Percentiles rank a stretch among this genome's conserved stretches.
These are phyloP conservation scores for Aspergillus japonicus DNA, from an alignment of 2,329 filamentous ascomycete genomes.

Conservation along the genomic window DNA sequence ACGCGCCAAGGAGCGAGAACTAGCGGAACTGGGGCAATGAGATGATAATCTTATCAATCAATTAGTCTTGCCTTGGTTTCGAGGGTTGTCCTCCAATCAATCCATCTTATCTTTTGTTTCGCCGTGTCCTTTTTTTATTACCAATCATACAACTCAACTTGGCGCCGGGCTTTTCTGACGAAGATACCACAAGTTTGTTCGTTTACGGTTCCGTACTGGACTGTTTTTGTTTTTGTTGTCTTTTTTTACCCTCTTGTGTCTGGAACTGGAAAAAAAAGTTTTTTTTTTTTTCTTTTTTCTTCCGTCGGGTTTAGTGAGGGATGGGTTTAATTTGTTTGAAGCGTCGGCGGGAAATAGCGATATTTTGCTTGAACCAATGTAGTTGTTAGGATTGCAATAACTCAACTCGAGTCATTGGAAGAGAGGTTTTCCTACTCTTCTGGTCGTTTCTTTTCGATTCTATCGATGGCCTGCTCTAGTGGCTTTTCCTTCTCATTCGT, in stretches of 20 bases:
- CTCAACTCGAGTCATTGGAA: neutral
- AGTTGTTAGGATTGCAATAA: neutral
- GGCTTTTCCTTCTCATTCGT: neutral
- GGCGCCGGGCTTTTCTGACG: conserved; percentile 20
- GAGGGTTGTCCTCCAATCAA: neutral
- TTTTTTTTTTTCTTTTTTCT: neutral
- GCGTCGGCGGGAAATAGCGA: conserved; percentile 22
- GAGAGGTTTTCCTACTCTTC: neutral
- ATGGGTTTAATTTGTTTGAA: conserved; percentile 15
- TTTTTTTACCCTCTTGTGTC: conserved; percentile 9
- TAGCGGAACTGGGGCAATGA: conserved; percentile 54
- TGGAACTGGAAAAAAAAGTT: too few species aligned
- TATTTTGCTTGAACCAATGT: conserved; percentile 1
- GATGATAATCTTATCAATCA: neutral
- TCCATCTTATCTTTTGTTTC: neutral
- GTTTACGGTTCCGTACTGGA: conserved; percentile 9
- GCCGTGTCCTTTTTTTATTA: conserved; percentile 8
- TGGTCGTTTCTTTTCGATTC: neutral
- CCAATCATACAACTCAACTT: conserved; percentile 12
- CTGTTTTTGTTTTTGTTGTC: conserved; percentile 14
- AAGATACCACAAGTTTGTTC: conserved; percentile 18
- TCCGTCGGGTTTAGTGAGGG: conserved; percentile 1
- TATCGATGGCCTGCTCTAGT: neutral
- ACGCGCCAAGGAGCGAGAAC: conserved; percentile 70
- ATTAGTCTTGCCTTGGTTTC: neutral